Percentiles rank a stretch among this genome's conserved stretches.
phyloP scores from a whole-genome alignment of 1,139 yeast species.

The Pneumocystis oryctolagi region DNA sequence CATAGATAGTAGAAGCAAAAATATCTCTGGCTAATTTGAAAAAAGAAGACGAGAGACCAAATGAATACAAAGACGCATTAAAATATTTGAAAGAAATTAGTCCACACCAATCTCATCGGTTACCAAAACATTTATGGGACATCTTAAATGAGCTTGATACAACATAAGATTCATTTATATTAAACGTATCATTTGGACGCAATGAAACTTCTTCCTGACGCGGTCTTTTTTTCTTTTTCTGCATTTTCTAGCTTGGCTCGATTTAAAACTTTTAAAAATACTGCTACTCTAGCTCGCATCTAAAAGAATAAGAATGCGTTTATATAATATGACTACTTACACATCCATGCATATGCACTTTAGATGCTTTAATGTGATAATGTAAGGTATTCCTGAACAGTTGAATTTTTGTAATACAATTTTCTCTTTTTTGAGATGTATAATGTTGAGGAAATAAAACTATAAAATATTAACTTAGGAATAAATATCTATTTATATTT shows the following conservation, averaged over 20 bases:
- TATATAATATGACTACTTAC: not conserved
- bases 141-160: not conserved
- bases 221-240: slow-evolving; percentile 72
- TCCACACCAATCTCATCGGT: not conserved
- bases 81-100: not conserved
- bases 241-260: slow-evolving; percentile 84
- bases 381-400: slow-evolving; percentile 93
- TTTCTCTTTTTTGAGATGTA: slow-evolving; percentile 35
- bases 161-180: not conserved
- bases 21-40: not conserved
- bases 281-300: slow-evolving; percentile 90
- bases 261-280: slow-evolving; percentile 85
- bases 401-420: slow-evolving; percentile 76
- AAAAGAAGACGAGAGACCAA: not conserved
- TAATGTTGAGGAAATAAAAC: slow-evolving; percentile 22
- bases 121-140: not conserved
- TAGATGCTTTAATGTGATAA: slow-evolving; percentile 93
- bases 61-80: not conserved
- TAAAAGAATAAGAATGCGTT: not conserved
- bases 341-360: slow-evolving; percentile 95
- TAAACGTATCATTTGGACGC: not conserved
- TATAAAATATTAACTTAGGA: not conserved
- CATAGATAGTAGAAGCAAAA: not conserved
- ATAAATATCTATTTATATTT: slow-evolving; percentile 49
- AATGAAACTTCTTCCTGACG: slow-evolving; percentile 70